Evolutionary conservation across 1,284 basidiomycete genomes (phyloP), one percentile per base, ranked within the genome.

Genomic region (Vanrija pseudolonga): DNA sequence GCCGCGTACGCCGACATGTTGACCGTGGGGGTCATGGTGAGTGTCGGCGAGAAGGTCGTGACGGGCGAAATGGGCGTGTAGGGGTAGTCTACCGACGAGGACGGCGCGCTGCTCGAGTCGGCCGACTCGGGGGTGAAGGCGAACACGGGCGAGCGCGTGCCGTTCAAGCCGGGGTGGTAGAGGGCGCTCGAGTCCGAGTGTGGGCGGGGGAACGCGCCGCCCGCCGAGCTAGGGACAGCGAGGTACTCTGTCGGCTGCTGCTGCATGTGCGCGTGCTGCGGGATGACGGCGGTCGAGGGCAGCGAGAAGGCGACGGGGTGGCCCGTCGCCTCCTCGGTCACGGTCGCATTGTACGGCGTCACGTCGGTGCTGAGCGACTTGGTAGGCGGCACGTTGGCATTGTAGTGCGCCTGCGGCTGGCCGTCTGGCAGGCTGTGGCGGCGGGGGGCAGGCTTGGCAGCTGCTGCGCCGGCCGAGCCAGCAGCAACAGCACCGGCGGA

Each of bases 61-160:
- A 39, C 51, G 9, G 58, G 58, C 28, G 58, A 60, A 42, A 60
- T 56, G 20, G 54, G 57, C 12, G 57, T 59, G 57, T 53, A 59
- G 3, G 57, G 57, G 47, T 59, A 59, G 43, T 59, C 57, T 28
- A 43, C 44, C 1, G 50, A 52, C 9, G 46, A 45, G 19, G 50
- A 23, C 1, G 46, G 50, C 4, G 23, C 49, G 17, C 23, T 36
- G 17, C 23, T 36, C 12, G 48, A 44, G 40, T 55, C 57, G 28
- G 45, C 41, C 9, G 53, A 53, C 23, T 56, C 54, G 37, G 54
- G 49, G 9, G 45, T 51, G 45, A 52, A 55, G 14, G 53, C 45
- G 19, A 55, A 53, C 24, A 52, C 47, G 2, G 57, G 57, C 5
- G 53, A 55, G n/a, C 47, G 53, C 18, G 50, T 47, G 19, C 22